Percentiles rank a stretch among this genome's conserved stretches.
Evolutionary conservation across 345 rosid genomes (phyloP).

Genomic region (Fremontodendron californicum): DNA sequence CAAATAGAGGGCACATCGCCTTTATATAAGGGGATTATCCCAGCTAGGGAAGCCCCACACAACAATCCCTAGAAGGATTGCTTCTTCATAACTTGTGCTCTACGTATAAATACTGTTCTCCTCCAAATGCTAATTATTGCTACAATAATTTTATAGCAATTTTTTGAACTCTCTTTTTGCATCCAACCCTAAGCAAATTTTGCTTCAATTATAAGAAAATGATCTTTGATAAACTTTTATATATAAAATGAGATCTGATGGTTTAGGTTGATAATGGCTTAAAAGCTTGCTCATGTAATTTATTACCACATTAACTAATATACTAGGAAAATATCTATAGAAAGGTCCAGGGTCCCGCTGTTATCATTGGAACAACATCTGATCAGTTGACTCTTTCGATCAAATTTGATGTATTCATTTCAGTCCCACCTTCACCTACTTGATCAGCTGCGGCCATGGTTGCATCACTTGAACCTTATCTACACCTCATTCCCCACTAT

Average conservation of each 20-base stretch:
- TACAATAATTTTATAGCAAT: background rate
- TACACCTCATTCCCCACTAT: constrained; percentile 3
- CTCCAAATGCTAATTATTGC: constrained; percentile 18
- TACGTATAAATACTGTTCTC: constrained; percentile 24
- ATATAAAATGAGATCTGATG: constrained; percentile 18
- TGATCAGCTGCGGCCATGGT: background rate
- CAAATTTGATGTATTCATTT: background rate
- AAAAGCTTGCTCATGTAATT: constrained; percentile 14
- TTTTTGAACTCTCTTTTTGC: background rate
- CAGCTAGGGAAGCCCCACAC: constrained; percentile 23
- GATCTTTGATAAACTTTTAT: constrained; percentile 10
- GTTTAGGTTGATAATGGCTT: constrained; percentile 20
- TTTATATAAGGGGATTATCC: background rate
- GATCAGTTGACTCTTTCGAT: constrained; percentile 16
- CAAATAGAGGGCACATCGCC: constrained; percentile 3
- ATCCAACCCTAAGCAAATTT: background rate
- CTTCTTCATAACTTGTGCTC: constrained; percentile 22
- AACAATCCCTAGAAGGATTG: constrained; percentile 14
- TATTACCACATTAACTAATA: constrained; percentile 26
- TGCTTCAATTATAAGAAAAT: constrained; percentile 28
- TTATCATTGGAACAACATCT: constrained; percentile 15
- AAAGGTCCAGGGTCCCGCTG: constrained; percentile 19
- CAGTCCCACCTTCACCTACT: background rate
- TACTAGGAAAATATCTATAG: constrained; percentile 16
- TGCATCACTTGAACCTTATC: background rate